Base-by-base conservation (phyloP, 345 rosid species). In the Laguncularia racemosa region DNA sequence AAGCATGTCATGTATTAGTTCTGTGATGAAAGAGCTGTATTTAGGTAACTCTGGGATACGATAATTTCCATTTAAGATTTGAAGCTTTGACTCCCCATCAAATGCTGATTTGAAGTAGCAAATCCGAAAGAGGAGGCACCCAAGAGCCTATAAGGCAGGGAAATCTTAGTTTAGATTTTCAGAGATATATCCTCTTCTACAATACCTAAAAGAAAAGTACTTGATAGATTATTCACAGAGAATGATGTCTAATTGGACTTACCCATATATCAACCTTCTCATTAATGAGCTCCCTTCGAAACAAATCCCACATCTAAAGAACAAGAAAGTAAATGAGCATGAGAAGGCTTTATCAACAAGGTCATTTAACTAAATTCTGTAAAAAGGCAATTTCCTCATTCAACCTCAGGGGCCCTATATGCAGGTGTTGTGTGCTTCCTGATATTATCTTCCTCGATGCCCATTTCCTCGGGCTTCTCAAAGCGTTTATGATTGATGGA, bases 231-330 rank as follows among this genome's bases (percentile, higher is more conserved):
- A 18, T 49, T 66, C 55, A 53, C 13, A 23, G 21, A 59, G 50
- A 38, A 45, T 59, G 40, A 45, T 54, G 38, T 58, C 16, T 45
- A 61, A 44, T 45, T 56, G 55, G 60, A 78, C 90, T 75, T 85
- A 95, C 99, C 97, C 97, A 95, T 72, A 88, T 82, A 73, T 90
- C 97, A 18, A 90, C 99, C 80, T 88, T 95, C 86, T 95, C 97
- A 56, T 70, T 87, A 61, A 95, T 90, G 70, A 77, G 71, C 75
- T 95, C 99, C 70, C 89, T 84, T 61, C 86, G 83, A 53, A 81
- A 81, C 63, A 95, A 64, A 83, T 95, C 99, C 97, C 97, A 89
- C 99, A 95, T 95, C 99, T 95, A 75, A 57, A 59, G 62, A 73
- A 75, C n/a, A 54, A 65, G 58, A 23, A 67, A 62, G 45, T 61